Evolutionary conservation across 2,329 filamentous ascomycete genomes (phyloP).

Genomic region (Xenosphaeropsis pyriputrescens): DNA sequence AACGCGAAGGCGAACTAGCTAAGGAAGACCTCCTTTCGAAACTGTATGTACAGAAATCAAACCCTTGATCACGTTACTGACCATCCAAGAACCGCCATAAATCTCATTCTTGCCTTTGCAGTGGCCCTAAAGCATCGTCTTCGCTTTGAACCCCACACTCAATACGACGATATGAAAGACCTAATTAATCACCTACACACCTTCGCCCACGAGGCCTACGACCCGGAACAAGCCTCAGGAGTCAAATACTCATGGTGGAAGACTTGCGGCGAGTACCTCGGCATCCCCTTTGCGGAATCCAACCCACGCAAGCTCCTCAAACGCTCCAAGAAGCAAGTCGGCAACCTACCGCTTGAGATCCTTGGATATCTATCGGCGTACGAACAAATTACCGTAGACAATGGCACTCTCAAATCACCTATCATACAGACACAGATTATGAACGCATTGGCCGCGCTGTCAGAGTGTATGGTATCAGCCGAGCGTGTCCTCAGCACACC

Average conservation of each 20-base stretch:
- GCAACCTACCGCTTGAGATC: conserved; percentile 75
- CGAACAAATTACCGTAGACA: conserved; percentile 11
- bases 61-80: background rate
- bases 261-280: conserved; percentile 55
- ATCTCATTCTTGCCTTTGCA: conserved; percentile 66
- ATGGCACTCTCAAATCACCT: conserved; percentile 17
- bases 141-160: conserved; percentile 68
- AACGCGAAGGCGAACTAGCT: conserved; percentile 38
- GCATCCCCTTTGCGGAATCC: conserved; percentile 59
- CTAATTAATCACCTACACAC: conserved; percentile 61
- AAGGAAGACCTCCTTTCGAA: conserved; percentile 60
- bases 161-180: conserved; percentile 59
- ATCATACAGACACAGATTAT: conserved; percentile 20
- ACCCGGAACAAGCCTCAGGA: conserved; percentile 22
- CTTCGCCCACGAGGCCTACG: conserved; percentile 43
- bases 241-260: conserved; percentile 32
- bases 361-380: conserved; percentile 48
- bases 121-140: conserved; percentile 68
- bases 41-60: conserved; percentile 23
- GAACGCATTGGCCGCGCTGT: conserved; percentile 38
- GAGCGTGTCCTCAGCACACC: conserved; percentile 74
- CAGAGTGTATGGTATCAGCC: conserved; percentile 57
- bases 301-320: conserved; percentile 72
- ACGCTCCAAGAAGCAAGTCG: conserved; percentile 54
- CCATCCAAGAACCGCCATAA: conserved; percentile 33